These are phyloP conservation scores for Flaveria linearis DNA, from an alignment of 129 eudicot species.

Conservation along the genomic window DNA sequence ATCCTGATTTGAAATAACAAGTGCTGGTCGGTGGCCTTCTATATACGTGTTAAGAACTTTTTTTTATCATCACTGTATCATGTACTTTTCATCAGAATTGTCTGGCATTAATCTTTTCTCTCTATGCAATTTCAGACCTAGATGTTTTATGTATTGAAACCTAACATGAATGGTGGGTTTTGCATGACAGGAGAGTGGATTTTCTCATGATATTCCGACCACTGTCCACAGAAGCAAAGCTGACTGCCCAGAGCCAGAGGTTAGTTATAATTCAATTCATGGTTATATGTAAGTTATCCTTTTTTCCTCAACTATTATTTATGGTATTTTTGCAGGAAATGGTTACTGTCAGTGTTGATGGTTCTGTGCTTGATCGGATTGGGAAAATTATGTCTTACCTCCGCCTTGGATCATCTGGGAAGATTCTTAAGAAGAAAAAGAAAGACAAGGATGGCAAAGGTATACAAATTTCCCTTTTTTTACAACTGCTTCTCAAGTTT, in stretches of 20 bases:
- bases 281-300: constrained; percentile 17
- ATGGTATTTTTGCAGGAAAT: constrained; percentile 61
- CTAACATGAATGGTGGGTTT: constrained; percentile 28
- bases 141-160: neutral
- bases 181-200: constrained; percentile 74
- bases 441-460: constrained; percentile 91
- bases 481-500: neutral
- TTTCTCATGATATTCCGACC: constrained; percentile 92
- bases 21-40: neutral
- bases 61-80: neutral
- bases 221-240: constrained; percentile 96
- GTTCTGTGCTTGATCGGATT: constrained; percentile 91
- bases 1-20: constrained; percentile 4
- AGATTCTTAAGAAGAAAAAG: constrained; percentile 94
- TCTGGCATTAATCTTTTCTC: neutral
- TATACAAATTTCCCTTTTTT: constrained; percentile 12
- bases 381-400: constrained; percentile 96
- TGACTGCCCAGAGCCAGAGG: constrained; percentile 99
- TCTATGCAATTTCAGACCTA: neutral
- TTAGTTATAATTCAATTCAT: constrained; percentile 28
- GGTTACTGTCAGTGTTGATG: constrained; percentile 95
- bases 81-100: neutral
- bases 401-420: constrained; percentile 98
- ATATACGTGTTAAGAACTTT: neutral
- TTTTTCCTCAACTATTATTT: constrained; percentile 17